phyloP scores from a whole-genome alignment of 106 monocot genomes.

The Allium sativum region DNA sequence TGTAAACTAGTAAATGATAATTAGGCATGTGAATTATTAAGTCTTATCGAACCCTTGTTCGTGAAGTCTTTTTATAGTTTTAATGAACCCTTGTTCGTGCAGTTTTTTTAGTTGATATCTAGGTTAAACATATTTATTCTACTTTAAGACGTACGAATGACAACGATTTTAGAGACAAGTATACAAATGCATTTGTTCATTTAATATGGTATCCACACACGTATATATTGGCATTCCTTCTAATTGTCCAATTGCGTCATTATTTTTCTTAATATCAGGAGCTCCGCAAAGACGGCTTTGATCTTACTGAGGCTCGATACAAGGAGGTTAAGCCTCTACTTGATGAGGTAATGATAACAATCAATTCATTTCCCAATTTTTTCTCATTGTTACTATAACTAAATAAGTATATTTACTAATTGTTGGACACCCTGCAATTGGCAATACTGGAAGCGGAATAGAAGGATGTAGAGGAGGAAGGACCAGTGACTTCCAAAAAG shows the following conservation, averaged over 20 bases:
- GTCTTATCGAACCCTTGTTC: no score
- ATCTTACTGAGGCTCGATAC: slow-evolving; percentile 86
- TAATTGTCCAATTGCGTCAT: neutral
- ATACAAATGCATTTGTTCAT: no score
- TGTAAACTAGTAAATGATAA: no score
- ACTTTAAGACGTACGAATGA: no score
- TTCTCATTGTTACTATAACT: neutral
- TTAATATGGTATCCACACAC: no score
- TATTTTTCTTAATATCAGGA: slow-evolving; percentile 41
- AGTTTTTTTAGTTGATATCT: no score
- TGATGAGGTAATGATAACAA: slow-evolving; percentile 53
- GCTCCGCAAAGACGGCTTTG: slow-evolving; percentile 97
- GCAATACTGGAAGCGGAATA: slow-evolving; percentile 70
- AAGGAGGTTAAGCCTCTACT: slow-evolving; percentile 96
- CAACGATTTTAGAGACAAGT: no score
- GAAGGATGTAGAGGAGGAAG: slow-evolving; percentile 64
- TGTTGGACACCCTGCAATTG: slow-evolving; percentile 22
- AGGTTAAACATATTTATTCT: no score
- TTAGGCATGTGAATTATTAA: no score
- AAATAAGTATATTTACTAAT: neutral
- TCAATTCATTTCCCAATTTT: neutral
- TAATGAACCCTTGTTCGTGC: no score
- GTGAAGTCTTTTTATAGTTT: no score
- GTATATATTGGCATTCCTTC: neutral
- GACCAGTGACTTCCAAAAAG: slow-evolving; percentile 28